A percentile compares a stretch with the other conserved stretches of the same genome.
Evolutionary conservation across 768 basidiomycete genomes (phyloP).

Genomic region (Candolleomyces efflorescens): DNA sequence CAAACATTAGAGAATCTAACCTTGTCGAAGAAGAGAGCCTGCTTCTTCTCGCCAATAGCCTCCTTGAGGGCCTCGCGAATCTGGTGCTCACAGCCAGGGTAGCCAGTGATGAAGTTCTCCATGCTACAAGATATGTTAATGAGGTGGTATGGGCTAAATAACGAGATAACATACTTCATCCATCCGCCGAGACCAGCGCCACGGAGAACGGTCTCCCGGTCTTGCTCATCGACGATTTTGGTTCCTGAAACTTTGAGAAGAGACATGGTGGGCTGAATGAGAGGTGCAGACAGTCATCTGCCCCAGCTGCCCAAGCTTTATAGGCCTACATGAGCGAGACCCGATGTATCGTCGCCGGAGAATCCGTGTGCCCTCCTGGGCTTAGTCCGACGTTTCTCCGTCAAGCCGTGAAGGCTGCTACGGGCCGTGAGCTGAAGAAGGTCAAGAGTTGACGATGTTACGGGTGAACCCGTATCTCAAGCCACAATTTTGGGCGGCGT

Average conservation of each 20-base stretch:
- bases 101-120: slow-evolving; percentile 81
- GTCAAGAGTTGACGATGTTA: background rate
- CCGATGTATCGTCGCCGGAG: too few relatives aligned
- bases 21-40: slow-evolving; percentile 80
- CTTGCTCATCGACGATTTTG: slow-evolving; percentile 54
- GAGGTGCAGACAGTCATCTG: background rate
- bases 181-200: slow-evolving; percentile 79
- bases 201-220: slow-evolving; percentile 53
- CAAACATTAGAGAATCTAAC: slow-evolving; percentile 26
- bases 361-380: background rate
- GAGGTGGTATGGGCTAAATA: slow-evolving; percentile 1
- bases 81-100: slow-evolving; percentile 79
- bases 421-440: background rate
- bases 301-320: background rate
- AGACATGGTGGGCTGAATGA: slow-evolving; percentile 31
- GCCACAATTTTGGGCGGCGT: too few relatives aligned
- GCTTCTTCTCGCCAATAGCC: slow-evolving; percentile 60
- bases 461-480: background rate
- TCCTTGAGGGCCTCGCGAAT: slow-evolving; percentile 64
- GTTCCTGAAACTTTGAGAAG: slow-evolving; percentile 54
- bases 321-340: too few relatives aligned
- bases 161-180: slow-evolving; percentile 58
- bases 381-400: background rate
- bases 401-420: background rate
- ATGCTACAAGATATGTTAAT: slow-evolving; percentile 37